A percentile compares a stretch with the other conserved stretches of the same genome.
phyloP scores from a whole-genome alignment of 108 stramenopile genomes.

The Pseudonitzschia pungens region DNA sequence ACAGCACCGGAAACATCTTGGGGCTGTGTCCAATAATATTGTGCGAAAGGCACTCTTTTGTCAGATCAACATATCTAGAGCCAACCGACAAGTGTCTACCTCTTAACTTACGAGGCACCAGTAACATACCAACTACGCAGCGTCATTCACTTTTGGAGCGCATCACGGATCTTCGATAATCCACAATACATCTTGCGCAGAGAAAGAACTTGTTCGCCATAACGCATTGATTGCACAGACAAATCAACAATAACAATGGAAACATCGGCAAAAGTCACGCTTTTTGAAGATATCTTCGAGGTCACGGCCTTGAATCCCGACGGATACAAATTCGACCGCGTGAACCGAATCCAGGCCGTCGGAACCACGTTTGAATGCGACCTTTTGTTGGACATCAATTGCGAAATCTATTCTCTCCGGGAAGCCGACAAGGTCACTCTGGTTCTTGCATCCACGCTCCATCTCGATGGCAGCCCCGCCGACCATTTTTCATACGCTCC shows the following conservation, averaged over 20 bases:
- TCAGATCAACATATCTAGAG: too few relatives aligned
- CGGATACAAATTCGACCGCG: conserved; percentile 82
- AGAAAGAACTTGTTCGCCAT: too few relatives aligned
- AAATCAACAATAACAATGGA: conserved; percentile 35
- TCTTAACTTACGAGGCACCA: too few relatives aligned
- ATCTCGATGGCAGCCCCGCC: conserved; percentile 91
- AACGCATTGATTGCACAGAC: too few relatives aligned
- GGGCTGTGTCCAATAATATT: too few relatives aligned
- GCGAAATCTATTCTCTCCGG: conserved; percentile 86
- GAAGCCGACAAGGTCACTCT: conserved; percentile 90
- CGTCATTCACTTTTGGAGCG: too few relatives aligned
- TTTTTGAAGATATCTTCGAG: conserved; percentile 98
- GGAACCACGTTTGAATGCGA: conserved; percentile 96
- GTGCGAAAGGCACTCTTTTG: too few relatives aligned
- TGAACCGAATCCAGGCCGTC: conserved; percentile 89
- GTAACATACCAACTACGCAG: too few relatives aligned
- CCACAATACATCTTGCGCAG: too few relatives aligned
- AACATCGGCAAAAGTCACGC: conserved; percentile 74
- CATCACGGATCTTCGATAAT: too few relatives aligned
- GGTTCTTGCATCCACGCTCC: conserved; percentile 89
- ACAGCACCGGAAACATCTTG: too few relatives aligned
- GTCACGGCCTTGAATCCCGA: conserved; percentile 95
- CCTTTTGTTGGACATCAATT: conserved; percentile 92
- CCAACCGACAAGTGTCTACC: too few relatives aligned
- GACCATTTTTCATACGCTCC: conserved; percentile 88